Base-by-base conservation (phyloP, 106 monocot species). In the Apostasia shenzhenica region DNA sequence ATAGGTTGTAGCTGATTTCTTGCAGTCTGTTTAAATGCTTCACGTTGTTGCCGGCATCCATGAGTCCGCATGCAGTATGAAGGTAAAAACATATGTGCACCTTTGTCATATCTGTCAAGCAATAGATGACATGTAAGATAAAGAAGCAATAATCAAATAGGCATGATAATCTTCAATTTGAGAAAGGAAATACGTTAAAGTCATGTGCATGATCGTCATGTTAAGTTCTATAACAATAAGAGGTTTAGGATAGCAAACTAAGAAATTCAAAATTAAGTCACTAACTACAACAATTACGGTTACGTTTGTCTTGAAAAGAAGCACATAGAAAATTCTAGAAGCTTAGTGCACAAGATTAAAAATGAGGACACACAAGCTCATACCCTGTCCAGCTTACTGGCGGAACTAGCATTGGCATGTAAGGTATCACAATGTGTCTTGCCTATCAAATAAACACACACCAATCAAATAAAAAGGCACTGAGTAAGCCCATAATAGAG, bases 401-500 rank as follows among this genome's bases (percentile, higher is more conserved):
- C 71, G 89, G 89, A 9, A 93, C 75, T 63, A 89, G 69, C 93
- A 93, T 93, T 55, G 93, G 93, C 85, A 86, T 89, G 57, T 93
- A 93, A 62, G 93, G 93, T 3, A 93, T 86, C 52, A 93, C 84
- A 69, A 89, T 86, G 78, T 93, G 93, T 53, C 86, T 81, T 72
- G 93, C 89, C 93, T 93, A 83, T 59, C 14, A 74, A 74, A 79
- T 43, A 45, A n/a, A 46, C 54, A 45, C 2, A 38, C 55, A 66
- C 41, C 52, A 49, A 47, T 45, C 14, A 42, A 72, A 14, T 14
- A 56, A 8, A 59, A 47, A 67, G 38, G n/a, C 1, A 4, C 48
- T 54, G 12, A 69, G 58, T 0, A 55, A 13, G 59, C 41, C 13
- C 8, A 48, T 48, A 13, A 62, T 62, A 61, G 44, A 48, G 47